phyloP scores from a whole-genome alignment of 495 filamentous ascomycete species.

The Xanthoparmelia taractica region DNA sequence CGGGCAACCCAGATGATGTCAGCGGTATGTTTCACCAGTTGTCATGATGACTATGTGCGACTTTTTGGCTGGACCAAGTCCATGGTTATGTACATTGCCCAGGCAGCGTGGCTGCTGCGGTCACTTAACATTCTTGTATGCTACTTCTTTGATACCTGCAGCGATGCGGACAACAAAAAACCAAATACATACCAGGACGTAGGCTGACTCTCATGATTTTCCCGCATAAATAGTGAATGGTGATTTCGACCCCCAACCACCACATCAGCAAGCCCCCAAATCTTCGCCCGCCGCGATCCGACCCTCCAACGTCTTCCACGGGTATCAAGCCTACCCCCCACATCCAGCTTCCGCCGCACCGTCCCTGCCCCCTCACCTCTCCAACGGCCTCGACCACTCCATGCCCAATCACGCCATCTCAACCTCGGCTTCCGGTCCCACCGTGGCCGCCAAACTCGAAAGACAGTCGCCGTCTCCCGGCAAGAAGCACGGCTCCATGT shows the following conservation, averaged over 20 bases:
- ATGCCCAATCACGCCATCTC: constrained; percentile 35
- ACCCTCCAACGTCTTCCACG: constrained; percentile 69
- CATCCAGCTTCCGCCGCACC: constrained; percentile 49
- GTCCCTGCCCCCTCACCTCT: constrained; percentile 65
- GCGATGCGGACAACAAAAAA: constrained; percentile 6
- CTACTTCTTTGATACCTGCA: constrained; percentile 15
- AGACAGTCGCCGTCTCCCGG: constrained; percentile 22
- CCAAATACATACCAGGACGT: constrained; percentile 3
- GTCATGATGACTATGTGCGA: constrained; percentile 29
- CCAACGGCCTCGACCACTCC: constrained; percentile 51
- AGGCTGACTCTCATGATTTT: constrained; percentile 17
- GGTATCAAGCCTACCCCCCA: constrained; percentile 55
- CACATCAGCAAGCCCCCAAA: constrained; percentile 16
- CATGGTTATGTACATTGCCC: constrained; percentile 17
- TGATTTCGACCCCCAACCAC: constrained; percentile 22
- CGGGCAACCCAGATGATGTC: constrained; percentile 74
- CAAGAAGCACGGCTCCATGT: constrained; percentile 39
- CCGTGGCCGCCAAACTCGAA: constrained; percentile 35
- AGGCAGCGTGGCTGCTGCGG: constrained; percentile 11
- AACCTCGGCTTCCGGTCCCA: constrained; percentile 23
- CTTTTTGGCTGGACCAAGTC: constrained; percentile 14
- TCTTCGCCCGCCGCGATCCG: constrained; percentile 50
- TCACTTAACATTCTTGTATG: constrained; percentile 18
- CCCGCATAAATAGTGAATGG: constrained; percentile 12
- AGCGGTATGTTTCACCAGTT: constrained; percentile 89